Evolutionary conservation across 441 rosid genomes (phyloP), one percentile per base, ranked within the genome.

Genomic region (Erysimum pusillum): DNA sequence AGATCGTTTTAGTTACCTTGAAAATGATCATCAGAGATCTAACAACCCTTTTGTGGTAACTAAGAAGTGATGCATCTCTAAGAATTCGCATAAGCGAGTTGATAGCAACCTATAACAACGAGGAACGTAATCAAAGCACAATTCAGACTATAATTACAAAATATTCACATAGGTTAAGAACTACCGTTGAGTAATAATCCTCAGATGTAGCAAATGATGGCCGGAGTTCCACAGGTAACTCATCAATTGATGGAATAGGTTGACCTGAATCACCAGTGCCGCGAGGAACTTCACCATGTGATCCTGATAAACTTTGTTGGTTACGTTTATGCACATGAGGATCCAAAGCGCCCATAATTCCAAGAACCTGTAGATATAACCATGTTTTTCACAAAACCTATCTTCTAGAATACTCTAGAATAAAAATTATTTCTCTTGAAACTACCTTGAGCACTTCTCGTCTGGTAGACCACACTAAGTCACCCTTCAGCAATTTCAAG

Each of bases 341-440:
- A 89, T 96, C 98, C 82, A 96, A 81, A 81, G 99, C 99, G 74
- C 98, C 99, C 95, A 96, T 92, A 73, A 96, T 96, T 70, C 99
- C 99, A 71, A 96, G 98, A 63, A 96, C 99, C 99, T 96, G 87
- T 31, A 20, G 69, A 70, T 67, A 63, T 74, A 66, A 68, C 79
- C 67, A 48, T 54, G 66, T 13, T 51, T 79, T 73, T 73, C 58
- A 74, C 79, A 82, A 71, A 65, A 77, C 44, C 57, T 42, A 69
- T 51, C 36, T 64, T 69, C 39, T 48, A 42, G 61, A 63, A 69
- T 15, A 20, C 52, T 31, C 52, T 74, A 58, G 64, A 49, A 13
- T 63, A 71, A 36, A 35, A 66, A 15, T 34, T 57, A 73, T 72
- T 67, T 71, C 74, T 60, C 67, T 20, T 48, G 65, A 67, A 82